These are phyloP conservation scores for Jasminum sambac DNA, from an alignment of 257 asterid species.

Conservation along the genomic window DNA sequence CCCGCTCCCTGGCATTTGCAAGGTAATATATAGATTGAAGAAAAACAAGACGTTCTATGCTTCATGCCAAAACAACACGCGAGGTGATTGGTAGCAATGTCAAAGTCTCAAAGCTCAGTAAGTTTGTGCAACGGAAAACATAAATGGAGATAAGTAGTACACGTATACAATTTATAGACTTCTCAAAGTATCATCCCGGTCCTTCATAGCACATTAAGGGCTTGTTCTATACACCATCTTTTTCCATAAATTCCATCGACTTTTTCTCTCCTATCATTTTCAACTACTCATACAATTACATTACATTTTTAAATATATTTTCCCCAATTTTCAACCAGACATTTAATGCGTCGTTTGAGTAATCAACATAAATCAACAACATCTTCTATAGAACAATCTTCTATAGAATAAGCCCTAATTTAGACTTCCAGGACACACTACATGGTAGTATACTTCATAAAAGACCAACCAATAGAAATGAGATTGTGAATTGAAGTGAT, in stretches of 20 bases:
- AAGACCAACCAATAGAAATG: background rate
- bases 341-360: too few species aligned
- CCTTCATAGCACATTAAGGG: background rate
- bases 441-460: background rate
- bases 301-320: too few species aligned
- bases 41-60: conserved; percentile 3
- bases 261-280: too few species aligned
- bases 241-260: too few species aligned
- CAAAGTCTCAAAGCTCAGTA: background rate
- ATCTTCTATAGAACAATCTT: too few species aligned
- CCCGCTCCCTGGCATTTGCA: conserved; percentile 63
- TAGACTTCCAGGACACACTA: background rate
- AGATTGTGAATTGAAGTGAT: background rate
- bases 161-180: background rate
- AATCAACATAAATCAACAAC: too few species aligned
- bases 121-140: background rate
- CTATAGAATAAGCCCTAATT: too few species aligned
- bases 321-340: too few species aligned
- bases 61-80: background rate
- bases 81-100: background rate
- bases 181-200: background rate
- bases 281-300: too few species aligned
- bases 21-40: conserved; percentile 5
- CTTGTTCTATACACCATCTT: too few species aligned
- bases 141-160: background rate